A percentile compares a stretch with the other conserved stretches of the same genome.
Evolutionary conservation across 2,329 filamentous ascomycete species (phyloP).

Genomic region (Exophiala oligosperma): DNA sequence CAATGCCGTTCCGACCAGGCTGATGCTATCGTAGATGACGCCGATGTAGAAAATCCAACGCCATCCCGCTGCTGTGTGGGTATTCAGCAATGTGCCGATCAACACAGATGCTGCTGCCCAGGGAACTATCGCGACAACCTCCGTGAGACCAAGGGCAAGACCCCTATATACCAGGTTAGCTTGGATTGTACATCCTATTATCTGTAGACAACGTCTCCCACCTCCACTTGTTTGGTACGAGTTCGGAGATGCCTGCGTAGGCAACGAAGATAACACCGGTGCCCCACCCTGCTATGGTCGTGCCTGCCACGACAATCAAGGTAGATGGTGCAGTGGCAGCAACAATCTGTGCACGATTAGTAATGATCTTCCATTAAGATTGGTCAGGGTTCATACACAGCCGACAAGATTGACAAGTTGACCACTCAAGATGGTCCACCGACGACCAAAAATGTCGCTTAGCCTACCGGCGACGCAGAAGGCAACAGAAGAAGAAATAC

Average conservation of each 20-base stretch:
- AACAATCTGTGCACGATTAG: constrained; percentile 31
- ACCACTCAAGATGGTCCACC: constrained; percentile 35
- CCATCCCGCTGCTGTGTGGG: constrained; percentile 46
- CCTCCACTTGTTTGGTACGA: constrained; percentile 42
- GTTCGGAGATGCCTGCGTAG: constrained; percentile 37
- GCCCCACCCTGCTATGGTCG: constrained; percentile 36
- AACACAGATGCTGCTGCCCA: constrained; percentile 41
- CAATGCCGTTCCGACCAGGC: constrained; percentile 39
- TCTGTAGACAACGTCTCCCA: no score
- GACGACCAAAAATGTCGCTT: constrained; percentile 39
- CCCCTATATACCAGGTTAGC: background rate
- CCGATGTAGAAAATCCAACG: constrained; percentile 48
- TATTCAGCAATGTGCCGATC: constrained; percentile 46
- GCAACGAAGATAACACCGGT: constrained; percentile 40
- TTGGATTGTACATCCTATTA: no score
- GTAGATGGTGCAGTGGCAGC: constrained; percentile 38
- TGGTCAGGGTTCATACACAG: background rate
- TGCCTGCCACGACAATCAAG: constrained; percentile 38
- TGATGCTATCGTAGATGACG: constrained; percentile 10
- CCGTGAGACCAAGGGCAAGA: constrained; percentile 31
- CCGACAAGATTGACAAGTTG: constrained; percentile 39
- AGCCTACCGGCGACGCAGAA: constrained; percentile 37
- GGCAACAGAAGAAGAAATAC: constrained; percentile 12
- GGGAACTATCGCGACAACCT: constrained; percentile 40
- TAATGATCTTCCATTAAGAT: no score